A percentile compares a stretch with the other conserved stretches of the same genome.
phyloP scores from a whole-genome alignment of 2,329 filamentous ascomycete species.

The Didymella keratinophila region DNA sequence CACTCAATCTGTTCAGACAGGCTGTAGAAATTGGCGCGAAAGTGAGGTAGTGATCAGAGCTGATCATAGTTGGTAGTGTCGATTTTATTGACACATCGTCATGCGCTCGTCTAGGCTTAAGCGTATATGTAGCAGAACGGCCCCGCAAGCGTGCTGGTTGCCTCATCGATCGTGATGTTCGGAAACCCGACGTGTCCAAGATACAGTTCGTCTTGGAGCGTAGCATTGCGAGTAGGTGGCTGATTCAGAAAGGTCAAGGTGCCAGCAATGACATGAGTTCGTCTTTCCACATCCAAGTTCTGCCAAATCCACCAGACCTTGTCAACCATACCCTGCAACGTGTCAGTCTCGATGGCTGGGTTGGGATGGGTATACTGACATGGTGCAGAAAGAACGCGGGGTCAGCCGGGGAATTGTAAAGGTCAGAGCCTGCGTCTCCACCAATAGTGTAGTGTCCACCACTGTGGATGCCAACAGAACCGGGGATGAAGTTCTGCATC shows the following conservation, averaged over 20 bases:
- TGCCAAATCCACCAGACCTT: constrained; percentile 59
- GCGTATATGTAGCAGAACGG: constrained; percentile 56
- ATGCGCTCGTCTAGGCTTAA: neutral
- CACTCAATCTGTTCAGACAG: neutral
- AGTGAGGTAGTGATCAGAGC: neutral
- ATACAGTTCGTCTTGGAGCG: constrained; percentile 14
- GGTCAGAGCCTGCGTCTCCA: constrained; percentile 53
- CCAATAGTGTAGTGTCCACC: constrained; percentile 54
- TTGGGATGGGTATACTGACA: neutral
- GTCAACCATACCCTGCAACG: constrained; percentile 51
- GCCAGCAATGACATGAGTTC: constrained; percentile 51
- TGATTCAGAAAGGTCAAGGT: constrained; percentile 53
- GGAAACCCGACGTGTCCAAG: constrained; percentile 17
- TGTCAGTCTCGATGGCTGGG: neutral
- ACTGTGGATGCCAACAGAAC: constrained; percentile 51
- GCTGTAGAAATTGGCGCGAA: neutral
- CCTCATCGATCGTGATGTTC: constrained; percentile 45
- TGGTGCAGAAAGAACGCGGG: constrained; percentile 53
- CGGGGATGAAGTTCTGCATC: neutral
- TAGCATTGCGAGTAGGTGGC: constrained; percentile 23
- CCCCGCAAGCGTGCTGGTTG: constrained; percentile 53
- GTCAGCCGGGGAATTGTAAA: constrained; percentile 51
- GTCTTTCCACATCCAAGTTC: constrained; percentile 47
- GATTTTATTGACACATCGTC: neutral
- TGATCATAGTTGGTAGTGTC: neutral